A percentile compares a stretch with the other conserved stretches of the same genome.
These are phyloP conservation scores for Zygosaccharomyces siamensis DNA, from an alignment of 805 yeast genomes.

Conservation along the genomic window DNA sequence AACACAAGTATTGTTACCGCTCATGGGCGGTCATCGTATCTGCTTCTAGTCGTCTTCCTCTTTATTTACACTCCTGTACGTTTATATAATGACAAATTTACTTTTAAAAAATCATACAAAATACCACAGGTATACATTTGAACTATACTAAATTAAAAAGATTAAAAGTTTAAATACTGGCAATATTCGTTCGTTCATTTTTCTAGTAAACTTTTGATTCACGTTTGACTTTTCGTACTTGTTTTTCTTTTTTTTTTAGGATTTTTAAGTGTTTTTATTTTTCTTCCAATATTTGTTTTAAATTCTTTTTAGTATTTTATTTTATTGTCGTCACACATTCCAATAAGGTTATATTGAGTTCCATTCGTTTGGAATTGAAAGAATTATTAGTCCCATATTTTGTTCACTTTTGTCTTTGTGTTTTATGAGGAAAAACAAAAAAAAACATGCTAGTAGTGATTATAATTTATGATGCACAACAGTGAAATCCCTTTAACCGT, in stretches of 20 bases:
- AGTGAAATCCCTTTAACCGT: constrained; percentile 1
- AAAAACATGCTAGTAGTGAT: background rate
- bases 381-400: background rate
- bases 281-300: background rate
- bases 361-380: background rate
- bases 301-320: background rate
- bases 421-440: background rate
- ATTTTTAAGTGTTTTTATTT: too few species aligned
- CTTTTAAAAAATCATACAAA: background rate
- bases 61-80: background rate
- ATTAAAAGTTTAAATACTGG: background rate
- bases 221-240: background rate
- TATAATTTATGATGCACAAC: constrained; percentile 1
- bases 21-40: background rate
- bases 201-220: background rate
- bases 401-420: background rate
- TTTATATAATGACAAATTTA: background rate
- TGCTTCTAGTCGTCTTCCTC: too few species aligned
- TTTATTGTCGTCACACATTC: background rate
- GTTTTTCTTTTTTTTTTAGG: background rate
- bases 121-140: background rate
- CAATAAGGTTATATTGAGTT: background rate
- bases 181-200: background rate
- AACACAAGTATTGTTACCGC: background rate
- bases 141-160: background rate